These are phyloP conservation scores for Puccinia coronata DNA, from an alignment of 1,284 basidiomycete genomes.

Conservation along the genomic window DNA sequence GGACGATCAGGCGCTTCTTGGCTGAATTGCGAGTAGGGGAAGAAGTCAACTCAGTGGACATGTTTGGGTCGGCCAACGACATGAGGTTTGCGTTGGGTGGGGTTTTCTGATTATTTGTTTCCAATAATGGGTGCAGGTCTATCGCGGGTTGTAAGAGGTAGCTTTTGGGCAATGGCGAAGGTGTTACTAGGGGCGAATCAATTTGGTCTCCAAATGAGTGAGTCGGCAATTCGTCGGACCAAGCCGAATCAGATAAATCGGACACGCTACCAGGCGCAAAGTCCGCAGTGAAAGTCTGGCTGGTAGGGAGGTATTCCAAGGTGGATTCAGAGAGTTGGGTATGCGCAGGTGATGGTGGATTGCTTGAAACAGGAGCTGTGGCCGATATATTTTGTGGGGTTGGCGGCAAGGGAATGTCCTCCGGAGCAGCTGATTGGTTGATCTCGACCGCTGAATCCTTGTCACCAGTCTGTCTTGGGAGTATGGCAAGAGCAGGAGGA, in stretches of 20 bases:
- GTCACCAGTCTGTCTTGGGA: too few species aligned
- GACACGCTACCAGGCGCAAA: not conserved
- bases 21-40: not conserved
- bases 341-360: not conserved
- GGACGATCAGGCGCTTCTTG: not conserved
- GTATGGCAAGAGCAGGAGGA: too few species aligned
- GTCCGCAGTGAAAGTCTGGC: not conserved
- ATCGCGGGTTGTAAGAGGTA: too few species aligned
- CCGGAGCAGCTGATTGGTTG: too few species aligned
- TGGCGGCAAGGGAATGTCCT: too few species aligned
- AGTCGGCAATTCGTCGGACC: not conserved
- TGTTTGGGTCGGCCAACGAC: too few species aligned
- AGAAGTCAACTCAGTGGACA: not conserved
- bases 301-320: not conserved
- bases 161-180: not conserved
- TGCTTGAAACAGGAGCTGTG: not conserved
- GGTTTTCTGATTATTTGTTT: too few species aligned
- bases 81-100: too few species aligned
- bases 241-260: not conserved
- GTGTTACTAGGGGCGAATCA: not conserved
- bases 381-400: too few species aligned
- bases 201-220: too few species aligned
- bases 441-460: too few species aligned
- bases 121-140: too few species aligned
- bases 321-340: not conserved